Conservation (phyloP, 208 protist genomes). For the Trypanosoma congolense region DNA sequence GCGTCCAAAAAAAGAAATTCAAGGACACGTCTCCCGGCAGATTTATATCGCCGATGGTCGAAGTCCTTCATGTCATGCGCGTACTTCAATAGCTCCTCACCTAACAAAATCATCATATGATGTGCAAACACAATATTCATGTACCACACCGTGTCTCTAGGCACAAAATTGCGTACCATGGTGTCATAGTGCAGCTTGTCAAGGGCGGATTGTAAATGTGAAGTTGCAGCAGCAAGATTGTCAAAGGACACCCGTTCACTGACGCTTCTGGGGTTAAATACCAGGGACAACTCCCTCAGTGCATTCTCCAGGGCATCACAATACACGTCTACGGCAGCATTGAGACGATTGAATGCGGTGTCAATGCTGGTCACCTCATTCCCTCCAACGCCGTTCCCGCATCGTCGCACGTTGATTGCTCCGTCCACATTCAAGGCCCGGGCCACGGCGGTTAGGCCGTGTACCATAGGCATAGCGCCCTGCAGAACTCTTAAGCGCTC, state of each 20-base stretch:
- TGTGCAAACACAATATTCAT: conserved; percentile 47
- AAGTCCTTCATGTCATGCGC: conserved; percentile 43
- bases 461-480: conserved; percentile 32
- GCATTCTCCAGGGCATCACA: conserved; percentile 29
- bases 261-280: conserved; percentile 36
- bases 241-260: conserved; percentile 39
- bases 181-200: conserved; percentile 43
- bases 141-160: conserved; percentile 37
- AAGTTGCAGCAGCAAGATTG: conserved; percentile 26
- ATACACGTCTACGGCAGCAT: conserved; percentile 19
- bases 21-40: conserved; percentile 24
- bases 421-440: conserved; percentile 26
- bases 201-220: conserved; percentile 32
- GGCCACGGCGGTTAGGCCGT: conserved; percentile 33
- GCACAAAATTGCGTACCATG: conserved; percentile 20
- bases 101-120: conserved; percentile 43
- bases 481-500: conserved; percentile 39
- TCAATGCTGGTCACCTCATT: conserved; percentile 8
- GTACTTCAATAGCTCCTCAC: conserved; percentile 40
- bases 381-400: background rate
- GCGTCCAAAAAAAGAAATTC: conserved; percentile 65
- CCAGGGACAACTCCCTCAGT: conserved; percentile 26
- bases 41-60: conserved; percentile 47
- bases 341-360: conserved; percentile 14
- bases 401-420: background rate